phyloP scores from a whole-genome alignment of 2,329 filamentous ascomycete genomes.

The Spiromastix sp. region DNA sequence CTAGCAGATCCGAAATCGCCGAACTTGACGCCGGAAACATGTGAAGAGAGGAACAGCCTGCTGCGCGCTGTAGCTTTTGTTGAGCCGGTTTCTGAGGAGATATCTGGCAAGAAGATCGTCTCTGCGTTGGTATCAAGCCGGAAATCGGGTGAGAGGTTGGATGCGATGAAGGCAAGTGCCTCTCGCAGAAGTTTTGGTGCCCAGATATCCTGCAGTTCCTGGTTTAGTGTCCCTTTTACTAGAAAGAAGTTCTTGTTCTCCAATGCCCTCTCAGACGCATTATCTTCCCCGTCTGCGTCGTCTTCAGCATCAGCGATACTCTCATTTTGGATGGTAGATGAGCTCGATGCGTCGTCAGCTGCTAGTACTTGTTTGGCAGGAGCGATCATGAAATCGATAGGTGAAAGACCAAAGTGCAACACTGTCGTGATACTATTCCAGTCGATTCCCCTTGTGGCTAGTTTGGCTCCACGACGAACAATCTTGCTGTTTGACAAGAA shows the following conservation, averaged over 20 bases:
- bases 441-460: constrained; percentile 15
- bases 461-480: constrained; percentile 16
- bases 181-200: constrained; percentile 11
- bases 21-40: constrained; percentile 16
- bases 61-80: too few species aligned
- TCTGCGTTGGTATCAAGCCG: constrained; percentile 17
- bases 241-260: too few species aligned
- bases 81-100: constrained; percentile 10
- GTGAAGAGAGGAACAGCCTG: constrained; percentile 9
- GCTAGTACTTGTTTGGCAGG: not conserved
- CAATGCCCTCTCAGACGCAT: not conserved
- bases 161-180: constrained; percentile 17
- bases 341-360: not conserved
- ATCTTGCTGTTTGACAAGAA: constrained; percentile 19
- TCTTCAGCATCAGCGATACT: constrained; percentile 1
- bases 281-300: not conserved
- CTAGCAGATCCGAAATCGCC: constrained; percentile 12
- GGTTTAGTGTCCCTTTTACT: constrained; percentile 6
- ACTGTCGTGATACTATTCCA: constrained; percentile 22
- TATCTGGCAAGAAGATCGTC: constrained; percentile 13
- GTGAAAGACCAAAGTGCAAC: constrained; percentile 18
- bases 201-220: constrained; percentile 7
- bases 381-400: constrained; percentile 15
- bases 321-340: constrained; percentile 1
- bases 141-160: constrained; percentile 15